Percentiles rank a stretch among this genome's conserved stretches.
phyloP scores from a whole-genome alignment of 306 rosid species.

The Quillaja saponaria region DNA sequence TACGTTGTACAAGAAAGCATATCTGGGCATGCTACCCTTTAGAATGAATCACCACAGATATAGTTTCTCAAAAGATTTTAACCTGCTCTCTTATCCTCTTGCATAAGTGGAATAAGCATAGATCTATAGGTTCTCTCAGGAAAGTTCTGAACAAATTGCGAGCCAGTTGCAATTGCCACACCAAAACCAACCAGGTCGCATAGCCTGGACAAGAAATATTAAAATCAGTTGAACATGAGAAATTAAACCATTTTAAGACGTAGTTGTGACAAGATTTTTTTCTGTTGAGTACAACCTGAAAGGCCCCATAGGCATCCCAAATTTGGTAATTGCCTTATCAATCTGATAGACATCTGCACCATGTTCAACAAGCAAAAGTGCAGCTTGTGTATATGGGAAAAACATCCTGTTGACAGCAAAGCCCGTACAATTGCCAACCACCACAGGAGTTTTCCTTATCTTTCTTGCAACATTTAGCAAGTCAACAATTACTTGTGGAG shows the following conservation, averaged over 20 bases:
- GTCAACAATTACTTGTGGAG: constrained; percentile 87
- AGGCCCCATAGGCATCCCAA: constrained; percentile 98
- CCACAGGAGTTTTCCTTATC: constrained; percentile 91
- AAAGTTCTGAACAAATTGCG: constrained; percentile 56
- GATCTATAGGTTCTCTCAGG: constrained; percentile 84
- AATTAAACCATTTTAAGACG: constrained; percentile 27
- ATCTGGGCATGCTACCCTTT: constrained; percentile 1
- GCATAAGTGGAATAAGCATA: constrained; percentile 81
- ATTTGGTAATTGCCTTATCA: constrained; percentile 65
- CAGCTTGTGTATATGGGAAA: constrained; percentile 91
- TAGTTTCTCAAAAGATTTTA: constrained; percentile 2
- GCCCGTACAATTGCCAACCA: constrained; percentile 97
- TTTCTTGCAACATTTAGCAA: constrained; percentile 77
- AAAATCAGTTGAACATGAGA: constrained; percentile 8
- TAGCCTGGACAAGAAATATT: constrained; percentile 55
- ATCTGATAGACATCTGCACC: constrained; percentile 85
- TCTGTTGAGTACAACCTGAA: constrained; percentile 63
- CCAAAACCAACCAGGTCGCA: constrained; percentile 91
- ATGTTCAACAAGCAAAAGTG: constrained; percentile 72
- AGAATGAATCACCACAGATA: constrained; percentile 6
- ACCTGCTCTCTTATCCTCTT: constrained; percentile 91
- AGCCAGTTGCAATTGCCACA: constrained; percentile 73
- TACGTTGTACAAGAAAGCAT: constrained; percentile 9
- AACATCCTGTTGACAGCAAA: constrained; percentile 94
- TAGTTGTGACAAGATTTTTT: not conserved